Evolutionary conservation across 202 grass and related monocot genomes (phyloP).

Genomic region (Panicum virgatum): DNA sequence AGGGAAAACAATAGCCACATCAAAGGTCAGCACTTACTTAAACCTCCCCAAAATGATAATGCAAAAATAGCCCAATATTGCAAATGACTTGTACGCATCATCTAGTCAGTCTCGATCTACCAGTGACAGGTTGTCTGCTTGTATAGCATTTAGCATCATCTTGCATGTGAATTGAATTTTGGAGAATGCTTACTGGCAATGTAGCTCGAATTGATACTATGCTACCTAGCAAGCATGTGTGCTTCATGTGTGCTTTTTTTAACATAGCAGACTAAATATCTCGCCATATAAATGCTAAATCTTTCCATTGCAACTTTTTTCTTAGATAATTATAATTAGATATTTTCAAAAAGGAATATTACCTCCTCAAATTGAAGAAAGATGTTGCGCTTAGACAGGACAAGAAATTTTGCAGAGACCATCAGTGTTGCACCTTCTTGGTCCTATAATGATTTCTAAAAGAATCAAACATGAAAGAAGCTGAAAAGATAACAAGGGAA

Average conservation of each 20-base stretch:
- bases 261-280: neutral
- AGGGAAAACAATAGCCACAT: neutral
- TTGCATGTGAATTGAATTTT: constrained; percentile 21
- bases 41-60: neutral
- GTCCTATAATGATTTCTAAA: constrained; percentile 67
- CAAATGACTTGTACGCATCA: constrained; percentile 10
- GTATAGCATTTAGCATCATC: neutral
- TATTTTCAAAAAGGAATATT: constrained; percentile 17
- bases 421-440: constrained; percentile 89
- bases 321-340: neutral
- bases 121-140: neutral
- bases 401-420: constrained; percentile 83
- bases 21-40: neutral
- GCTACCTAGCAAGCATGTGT: neutral
- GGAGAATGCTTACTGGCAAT: constrained; percentile 17
- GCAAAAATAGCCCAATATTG: neutral
- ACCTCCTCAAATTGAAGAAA: constrained; percentile 99
- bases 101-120: neutral
- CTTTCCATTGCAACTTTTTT: neutral
- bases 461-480: constrained; percentile 48
- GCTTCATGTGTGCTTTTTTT: neutral
- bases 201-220: neutral
- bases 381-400: constrained; percentile 86
- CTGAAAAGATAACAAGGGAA: constrained; percentile 21
- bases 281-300: neutral